These are phyloP conservation scores for Eremothecium coryli DNA, from an alignment of 1,139 yeast species.

Conservation along the genomic window DNA sequence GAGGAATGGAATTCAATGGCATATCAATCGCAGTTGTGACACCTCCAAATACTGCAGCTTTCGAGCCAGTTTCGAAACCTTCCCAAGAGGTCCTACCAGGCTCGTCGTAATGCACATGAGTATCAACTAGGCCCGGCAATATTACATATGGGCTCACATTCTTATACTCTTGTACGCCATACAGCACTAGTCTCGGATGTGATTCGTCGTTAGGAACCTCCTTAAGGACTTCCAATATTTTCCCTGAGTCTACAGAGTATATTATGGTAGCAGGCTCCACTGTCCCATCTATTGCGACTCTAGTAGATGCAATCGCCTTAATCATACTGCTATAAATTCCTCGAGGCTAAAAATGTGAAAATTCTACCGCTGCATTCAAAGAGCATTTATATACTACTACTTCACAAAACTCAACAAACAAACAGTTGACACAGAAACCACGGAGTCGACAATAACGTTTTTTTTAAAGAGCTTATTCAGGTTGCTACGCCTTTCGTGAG, in stretches of 20 bases:
- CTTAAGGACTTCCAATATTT: conserved; percentile 43
- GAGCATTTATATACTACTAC: no score
- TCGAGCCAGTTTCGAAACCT: conserved; percentile 88
- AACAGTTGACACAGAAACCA: no score
- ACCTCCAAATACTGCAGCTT: conserved; percentile 90
- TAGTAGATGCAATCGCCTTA: conserved; percentile 54
- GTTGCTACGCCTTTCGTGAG: no score
- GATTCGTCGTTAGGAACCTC: conserved; percentile 27
- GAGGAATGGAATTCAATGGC: conserved; percentile 95
- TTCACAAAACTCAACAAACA: no score
- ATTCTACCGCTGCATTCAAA: not conserved
- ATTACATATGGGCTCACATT: conserved; percentile 58
- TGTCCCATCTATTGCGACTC: conserved; percentile 48
- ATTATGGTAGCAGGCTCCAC: conserved; percentile 59
- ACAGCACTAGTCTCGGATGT: conserved; percentile 35
- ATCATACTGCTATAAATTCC: conserved; percentile 5
- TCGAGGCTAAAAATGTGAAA: not conserved
- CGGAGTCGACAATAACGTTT: no score
- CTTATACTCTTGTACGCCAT: conserved; percentile 39
- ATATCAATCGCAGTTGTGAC: conserved; percentile 92
- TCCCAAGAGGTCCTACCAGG: conserved; percentile 97
- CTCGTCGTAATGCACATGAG: conserved; percentile 89
- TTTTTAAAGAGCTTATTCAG: no score
- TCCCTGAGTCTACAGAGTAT: conserved; percentile 56
- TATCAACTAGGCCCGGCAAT: conserved; percentile 86